Base-by-base conservation (phyloP, 2,329 filamentous ascomycete genomes). In the Alternaria sp. region DNA sequence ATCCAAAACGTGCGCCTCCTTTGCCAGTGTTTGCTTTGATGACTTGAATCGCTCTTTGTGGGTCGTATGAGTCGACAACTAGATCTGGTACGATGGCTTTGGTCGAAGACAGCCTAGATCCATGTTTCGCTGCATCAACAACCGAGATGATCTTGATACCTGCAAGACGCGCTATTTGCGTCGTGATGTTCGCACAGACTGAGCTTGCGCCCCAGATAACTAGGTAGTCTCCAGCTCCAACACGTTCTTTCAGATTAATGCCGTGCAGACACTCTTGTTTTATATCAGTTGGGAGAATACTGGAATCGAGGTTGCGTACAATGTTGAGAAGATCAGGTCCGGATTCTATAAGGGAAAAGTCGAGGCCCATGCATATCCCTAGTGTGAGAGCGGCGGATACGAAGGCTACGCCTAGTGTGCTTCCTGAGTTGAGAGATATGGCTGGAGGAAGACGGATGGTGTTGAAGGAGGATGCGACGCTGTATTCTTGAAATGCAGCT, bases 121-220 rank as follows among this genome's bases (percentile, higher is more conserved):
- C 90, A 63, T 92, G 89, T 59, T 88, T 88, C 2, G 86, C 88
- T 5, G 85, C 84, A 67, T 93, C 90, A 1, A 89, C 87, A 0
- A 93, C 83, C 3, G 86, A 85, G 26, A 90, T 85, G 1, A 91
- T 88, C 28, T 82, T 85, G 0, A 93, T 76, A 0, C 90, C 89
- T 0, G 84, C 86, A 0, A 91, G 80, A 41, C 88, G 87, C 0
- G 90, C 90, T 1, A 93, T 82, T 69, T 93, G 91, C 4, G 89
- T 83, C 0, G 86, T 82, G 7, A 91, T 81, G 63, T 88, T 85
- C 0, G 89, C 91, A 1, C 88, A 91, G 0, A 89, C 91, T 0
- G 89, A 90, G 1, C 89, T 92, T 7, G 75, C 91, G 57, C 91
- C 91, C 90, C 91, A 93, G 47, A 93, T 86, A 1, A 87, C 87